Base-by-base conservation (phyloP, 2,329 filamentous ascomycete genomes). In the Exophiala xenobiotica region DNA sequence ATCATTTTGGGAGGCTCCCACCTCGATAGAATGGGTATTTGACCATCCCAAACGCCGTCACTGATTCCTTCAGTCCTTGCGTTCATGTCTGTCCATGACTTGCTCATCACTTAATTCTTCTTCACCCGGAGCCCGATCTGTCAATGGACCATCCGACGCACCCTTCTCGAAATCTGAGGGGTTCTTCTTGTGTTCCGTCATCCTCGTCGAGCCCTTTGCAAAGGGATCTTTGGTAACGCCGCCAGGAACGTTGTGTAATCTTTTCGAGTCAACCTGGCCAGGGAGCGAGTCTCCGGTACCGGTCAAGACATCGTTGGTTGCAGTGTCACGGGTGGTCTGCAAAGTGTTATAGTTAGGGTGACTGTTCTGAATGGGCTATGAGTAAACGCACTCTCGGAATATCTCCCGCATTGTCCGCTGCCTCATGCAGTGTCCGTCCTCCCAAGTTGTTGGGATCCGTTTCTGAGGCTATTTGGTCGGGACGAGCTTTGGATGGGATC, bases 401-500 rank as follows among this genome's bases (percentile, higher is more conserved):
- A 40, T 78, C 74, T 24, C 68, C 73, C 6, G 68, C 62, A 53
- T 80, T 79, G 52, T 75, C 73, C 6, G 73, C 75, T 0, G 74
- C 75, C 14, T 67, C 65, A n/a, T 70, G 70, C 1, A 67, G 53
- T 29, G 65, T 65, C 4, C 67, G 60, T 38, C 65, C 60, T 9
- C 68, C 70, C 12, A 72, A 51, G 20, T 68, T 65, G 19, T 69
- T 66, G 33, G 70, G 63, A 39, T 71, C 64, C 3, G 37, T 38
- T 35, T 68, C 61, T 33, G 71, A 65, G 37, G 62, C 59, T 9
- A 64, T 63, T 55, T 79, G 73, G 57, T 77, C 73, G 1, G 75
- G 75, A 5, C 74, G 71, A 19, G 76, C 69, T 2, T 74, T 69
- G 2, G 76, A 78, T 11, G 74, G 73, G 53, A 79, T 75, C 42